phyloP scores from a whole-genome alignment of 345 rosid genomes.

The Gossypium stocksii region DNA sequence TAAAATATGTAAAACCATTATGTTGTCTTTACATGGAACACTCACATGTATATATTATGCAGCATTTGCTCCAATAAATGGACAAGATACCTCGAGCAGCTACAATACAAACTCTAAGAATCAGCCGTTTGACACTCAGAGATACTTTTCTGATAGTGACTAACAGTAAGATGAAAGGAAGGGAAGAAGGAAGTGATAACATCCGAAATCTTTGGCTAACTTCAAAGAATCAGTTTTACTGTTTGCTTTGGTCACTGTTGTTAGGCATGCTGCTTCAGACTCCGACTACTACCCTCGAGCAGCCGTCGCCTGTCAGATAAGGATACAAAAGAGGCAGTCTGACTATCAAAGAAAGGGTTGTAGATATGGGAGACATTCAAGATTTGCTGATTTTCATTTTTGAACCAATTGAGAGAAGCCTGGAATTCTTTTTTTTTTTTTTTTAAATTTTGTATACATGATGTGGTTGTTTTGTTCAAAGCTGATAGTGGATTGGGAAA shows the following conservation, averaged over 20 bases:
- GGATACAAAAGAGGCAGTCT: background rate
- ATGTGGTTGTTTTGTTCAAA: too few relatives aligned
- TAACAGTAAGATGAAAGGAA: background rate
- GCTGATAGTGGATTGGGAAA: too few relatives aligned
- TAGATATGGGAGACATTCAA: too few relatives aligned
- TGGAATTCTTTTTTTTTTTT: too few relatives aligned
- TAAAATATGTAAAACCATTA: too few relatives aligned
- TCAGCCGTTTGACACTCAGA: background rate
- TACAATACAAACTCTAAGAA: background rate
- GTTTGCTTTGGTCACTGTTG: background rate
- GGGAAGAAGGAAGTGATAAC: background rate
- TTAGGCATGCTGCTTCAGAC: background rate
- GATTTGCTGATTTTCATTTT: too few relatives aligned
- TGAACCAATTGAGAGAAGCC: too few relatives aligned
- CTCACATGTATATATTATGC: background rate
- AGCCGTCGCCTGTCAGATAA: background rate
- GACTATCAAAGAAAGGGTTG: too few relatives aligned
- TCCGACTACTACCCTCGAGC: background rate
- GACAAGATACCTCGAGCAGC: background rate
- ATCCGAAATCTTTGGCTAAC: background rate
- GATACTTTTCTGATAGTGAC: slow-evolving; percentile 14
- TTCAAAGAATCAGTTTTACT: background rate
- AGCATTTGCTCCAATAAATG: slow-evolving; percentile 15
- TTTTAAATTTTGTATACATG: too few relatives aligned
- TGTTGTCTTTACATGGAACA: too few relatives aligned